Base-by-base conservation (phyloP, 257 asterid genomes). In the Salvia rosmarinus region DNA sequence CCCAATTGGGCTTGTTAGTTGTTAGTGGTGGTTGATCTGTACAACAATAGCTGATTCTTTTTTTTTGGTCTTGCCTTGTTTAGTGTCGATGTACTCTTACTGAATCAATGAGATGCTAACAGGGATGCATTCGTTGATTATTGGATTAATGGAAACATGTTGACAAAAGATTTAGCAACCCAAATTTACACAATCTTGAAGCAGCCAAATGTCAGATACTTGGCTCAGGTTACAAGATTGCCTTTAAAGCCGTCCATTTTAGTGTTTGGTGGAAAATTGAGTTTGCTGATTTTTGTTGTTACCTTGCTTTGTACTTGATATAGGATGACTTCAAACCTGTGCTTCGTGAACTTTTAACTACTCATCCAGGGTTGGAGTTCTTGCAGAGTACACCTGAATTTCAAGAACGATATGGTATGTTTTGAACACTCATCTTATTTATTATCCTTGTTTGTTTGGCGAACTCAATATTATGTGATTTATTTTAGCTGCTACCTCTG, bases 361-460 rank as follows among this genome's bases (percentile, higher is more conserved):
- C 98, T 78, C 99, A 95, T 87, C 98, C 99, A 7, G 99, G 99
- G 70, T 81, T 95, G 86, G 98, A 91, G 84, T 95, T 95, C 91
- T 88, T 95, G 78, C 98, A 91, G 74, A 87, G 95, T 68, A 95
- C 99, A 70, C 98, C 99, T 79, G 99, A 95, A 83, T 95, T 95
- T 81, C 99, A 95, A 85, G 99, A 91, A 84, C 85, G 99, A 91
- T 95, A 95, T 82, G 98, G 99, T 95, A 91, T 70, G 73, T 51
- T 74, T 71, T 70, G 66, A 47, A 68, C 40, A 71, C 64, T 77
- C 14, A 39, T 71, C 55, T 57, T 60, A 68, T 73, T 21, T 39
- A 37, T 35, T 64, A 34, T 34, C 42, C 65, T 35, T 25, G 30
- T 64, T 30, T 70, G 59, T 73, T 56, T 64, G 30, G 52, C 43